Base-by-base conservation (phyloP, 2,329 filamentous ascomycete genomes). In the Cryphonectria naterciae region DNA sequence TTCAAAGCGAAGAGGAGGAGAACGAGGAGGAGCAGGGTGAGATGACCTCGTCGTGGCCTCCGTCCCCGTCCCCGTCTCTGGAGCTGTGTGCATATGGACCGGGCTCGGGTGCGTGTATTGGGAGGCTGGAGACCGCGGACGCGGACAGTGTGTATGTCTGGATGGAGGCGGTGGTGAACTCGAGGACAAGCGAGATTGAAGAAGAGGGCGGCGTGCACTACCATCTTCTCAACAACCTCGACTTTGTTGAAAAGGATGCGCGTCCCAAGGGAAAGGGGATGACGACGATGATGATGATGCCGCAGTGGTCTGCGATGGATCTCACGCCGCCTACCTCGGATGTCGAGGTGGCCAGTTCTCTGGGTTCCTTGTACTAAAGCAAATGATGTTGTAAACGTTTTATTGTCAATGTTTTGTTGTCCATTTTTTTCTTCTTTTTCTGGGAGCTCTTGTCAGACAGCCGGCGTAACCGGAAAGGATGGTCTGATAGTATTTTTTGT, bases 271-370 rank as follows among this genome's bases (percentile, higher is more conserved):
- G 62, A 2, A 22, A 65, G 15, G 62, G 39, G 19, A 63, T 28
- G 61, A 25, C 4, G n/a, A 19, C n/a, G 61, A 6, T 8, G 62
- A 3, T 3, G 28, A 13, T 19, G 41, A 7, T 52, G 39, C n/a
- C 62, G 28, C 63, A 22, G 63, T 65, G 63, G 63, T 65, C 22
- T 25, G 10, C 43, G 17, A 52, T 52, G 43, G 63, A 65, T 28
- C 28, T 65, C 28, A 65, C 63, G 63, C 63, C 63, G 28, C 63
- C 63, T 15, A 32, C 25, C 3, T 65, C 63, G 28, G 63, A 65
- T 52, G 41, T 65, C 25, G 63, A 65, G 43, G 28, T 65, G 63
- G 63, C 63, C 10, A 65, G 63, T 28, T 65, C 63, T 7, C 63
- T 65, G 63, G 63, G 63, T 17, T 65, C 63, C 52, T 3, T 65